Evolutionary conservation across 1,139 yeast genomes (phyloP), one percentile per base, ranked within the genome.

Genomic region (Debaryomyces singareniensis): DNA sequence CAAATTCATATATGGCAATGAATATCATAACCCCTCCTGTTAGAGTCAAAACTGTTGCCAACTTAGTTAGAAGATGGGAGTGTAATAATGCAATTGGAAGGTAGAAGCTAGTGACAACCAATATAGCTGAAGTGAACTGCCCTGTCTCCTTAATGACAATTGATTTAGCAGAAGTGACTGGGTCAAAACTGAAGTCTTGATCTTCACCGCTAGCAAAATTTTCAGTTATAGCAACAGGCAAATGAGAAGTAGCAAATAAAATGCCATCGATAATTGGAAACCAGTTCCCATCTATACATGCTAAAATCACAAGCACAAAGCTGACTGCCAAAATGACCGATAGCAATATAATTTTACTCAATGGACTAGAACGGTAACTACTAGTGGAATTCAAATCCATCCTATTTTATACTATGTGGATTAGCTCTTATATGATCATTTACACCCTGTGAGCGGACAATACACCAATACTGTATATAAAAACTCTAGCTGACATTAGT

Each of bases 271-370:
- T 60, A 25, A 81, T 64, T 3, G 95, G 93, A 40, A 73, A 66
- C 94, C 94, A 84, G 51, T 80, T 82, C 31, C 82, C 81, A 49
- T 68, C 78, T 13, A 82, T 63, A 15, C 89, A 84, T 11, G 93
- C 85, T 13, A 84, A 66, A n/a, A 84, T 78, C 29, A 83, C 78
- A 35, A 83, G 62, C 27, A 85, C 69, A 44, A 84, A 84, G 9
- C 95, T 95, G 50, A 79, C 64, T 1, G 94, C 84, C 27, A 84
- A 66, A 24, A 83, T 76, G 26, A 81, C 66, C 13, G 93, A 78
- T 22, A 85, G 73, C 2, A 79, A 77, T 24, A 84, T 82, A 50
- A 84, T 82, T 46, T 77, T 78, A 41, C 79, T 76, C 35, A 84
- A 61, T 10, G 93, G 93, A 43, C 78, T 78, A 13, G 35, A 35